A percentile compares a stretch with the other conserved stretches of the same genome.
These are phyloP conservation scores for Aphanomyces stellatus DNA, from an alignment of 352 stramenopile species.

Conservation along the genomic window DNA sequence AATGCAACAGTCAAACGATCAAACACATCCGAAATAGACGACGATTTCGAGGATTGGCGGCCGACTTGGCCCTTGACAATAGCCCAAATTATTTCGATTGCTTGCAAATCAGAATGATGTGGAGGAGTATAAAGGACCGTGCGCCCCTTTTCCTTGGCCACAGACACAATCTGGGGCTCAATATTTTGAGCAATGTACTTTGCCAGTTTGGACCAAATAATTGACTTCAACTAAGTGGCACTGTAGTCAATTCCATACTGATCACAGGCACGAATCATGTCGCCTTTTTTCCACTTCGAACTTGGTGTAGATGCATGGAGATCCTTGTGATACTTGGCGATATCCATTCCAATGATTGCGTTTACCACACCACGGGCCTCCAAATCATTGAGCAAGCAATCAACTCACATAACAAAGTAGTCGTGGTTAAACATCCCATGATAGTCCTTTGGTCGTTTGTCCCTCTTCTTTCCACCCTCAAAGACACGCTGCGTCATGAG, in stretches of 20 bases:
- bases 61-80: neutral
- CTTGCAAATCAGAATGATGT: neutral
- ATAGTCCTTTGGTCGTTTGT: neutral
- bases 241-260: neutral
- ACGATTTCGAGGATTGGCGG: neutral
- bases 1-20: neutral
- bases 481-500: too few species aligned
- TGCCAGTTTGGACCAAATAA: neutral
- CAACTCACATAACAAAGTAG: neutral
- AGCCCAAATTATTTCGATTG: neutral
- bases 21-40: neutral
- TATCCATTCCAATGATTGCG: neutral
- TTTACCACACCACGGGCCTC: neutral
- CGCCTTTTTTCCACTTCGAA: neutral
- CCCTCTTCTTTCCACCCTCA: neutral
- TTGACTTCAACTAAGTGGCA: neutral
- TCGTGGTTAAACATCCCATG: conserved; percentile 3
- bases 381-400: neutral
- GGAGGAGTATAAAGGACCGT: neutral
- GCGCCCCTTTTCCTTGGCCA: neutral
- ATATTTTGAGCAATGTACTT: neutral
- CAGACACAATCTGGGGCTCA: neutral
- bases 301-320: neutral
- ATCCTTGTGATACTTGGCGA: neutral
- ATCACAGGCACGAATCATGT: neutral